Evolutionary conservation across 768 basidiomycete genomes (phyloP).

Genomic region (Hemileccinum rubropunctum): DNA sequence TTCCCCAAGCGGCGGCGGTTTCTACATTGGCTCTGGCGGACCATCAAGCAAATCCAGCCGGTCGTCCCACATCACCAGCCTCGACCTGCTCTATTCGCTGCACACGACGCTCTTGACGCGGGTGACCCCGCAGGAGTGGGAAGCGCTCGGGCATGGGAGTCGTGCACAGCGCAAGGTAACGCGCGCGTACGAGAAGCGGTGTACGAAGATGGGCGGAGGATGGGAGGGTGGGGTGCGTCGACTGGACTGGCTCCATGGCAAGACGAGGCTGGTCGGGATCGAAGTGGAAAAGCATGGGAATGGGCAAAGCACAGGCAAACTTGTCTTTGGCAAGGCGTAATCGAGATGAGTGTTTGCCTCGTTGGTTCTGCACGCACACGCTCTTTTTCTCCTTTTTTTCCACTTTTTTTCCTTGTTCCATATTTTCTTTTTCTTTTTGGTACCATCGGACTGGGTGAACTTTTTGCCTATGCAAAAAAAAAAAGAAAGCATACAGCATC

Average conservation of each 20-base stretch:
- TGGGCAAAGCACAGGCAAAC: conserved; percentile 42
- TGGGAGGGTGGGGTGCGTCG: conserved; percentile 70
- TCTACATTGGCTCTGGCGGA: conserved; percentile 22
- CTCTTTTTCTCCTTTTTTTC: conserved; percentile 1
- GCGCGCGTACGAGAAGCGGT: conserved; percentile 61
- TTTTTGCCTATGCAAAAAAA: neutral
- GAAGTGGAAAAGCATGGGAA: conserved; percentile 50
- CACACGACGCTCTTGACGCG: conserved; percentile 53
- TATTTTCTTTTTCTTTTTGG: neutral
- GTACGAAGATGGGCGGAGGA: conserved; percentile 58
- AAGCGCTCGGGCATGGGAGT: conserved; percentile 51
- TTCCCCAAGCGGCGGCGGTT: conserved; percentile 23
- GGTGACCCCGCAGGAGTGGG: conserved; percentile 68
- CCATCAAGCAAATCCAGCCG: conserved; percentile 19
- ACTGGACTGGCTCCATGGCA: conserved; percentile 63
- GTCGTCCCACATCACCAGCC: conserved; percentile 48
- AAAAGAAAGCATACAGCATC: neutral
- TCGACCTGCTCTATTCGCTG: conserved; percentile 60
- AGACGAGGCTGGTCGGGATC: conserved; percentile 58
- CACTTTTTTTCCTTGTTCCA: neutral
- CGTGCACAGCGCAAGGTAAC: conserved; percentile 57
- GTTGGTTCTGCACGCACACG: neutral
- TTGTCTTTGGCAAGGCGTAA: conserved; percentile 47
- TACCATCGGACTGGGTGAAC: conserved; percentile 1
- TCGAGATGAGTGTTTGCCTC: neutral